These are phyloP conservation scores for Orbilia oligospora DNA, from an alignment of 2,329 filamentous ascomycete species.

Conservation along the genomic window DNA sequence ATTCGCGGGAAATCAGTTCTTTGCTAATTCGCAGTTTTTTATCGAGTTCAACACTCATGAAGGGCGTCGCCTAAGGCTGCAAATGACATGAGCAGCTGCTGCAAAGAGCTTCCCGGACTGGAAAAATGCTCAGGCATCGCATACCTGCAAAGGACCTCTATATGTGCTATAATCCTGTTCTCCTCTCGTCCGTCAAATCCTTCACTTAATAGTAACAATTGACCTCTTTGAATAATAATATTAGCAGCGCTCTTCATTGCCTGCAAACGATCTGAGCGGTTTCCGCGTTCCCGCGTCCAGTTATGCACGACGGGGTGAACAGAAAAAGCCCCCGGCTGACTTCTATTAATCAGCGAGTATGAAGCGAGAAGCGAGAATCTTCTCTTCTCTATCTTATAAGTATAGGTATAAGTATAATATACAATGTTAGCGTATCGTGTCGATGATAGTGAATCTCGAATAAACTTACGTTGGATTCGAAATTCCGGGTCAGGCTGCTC, in stretches of 20 bases:
- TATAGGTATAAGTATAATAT: no score
- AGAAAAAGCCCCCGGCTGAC: neutral
- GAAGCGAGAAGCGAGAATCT: slow-evolving; percentile 29
- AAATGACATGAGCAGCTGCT: no score
- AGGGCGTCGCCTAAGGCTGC: no score
- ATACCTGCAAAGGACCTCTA: neutral
- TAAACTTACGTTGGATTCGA: slow-evolving; percentile 24
- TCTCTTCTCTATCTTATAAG: slow-evolving; percentile 32
- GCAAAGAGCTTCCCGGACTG: no score
- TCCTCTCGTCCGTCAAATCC: slow-evolving; percentile 2
- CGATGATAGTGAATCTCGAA: neutral
- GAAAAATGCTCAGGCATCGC: no score
- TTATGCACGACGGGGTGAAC: slow-evolving; percentile 60
- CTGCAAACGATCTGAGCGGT: neutral
- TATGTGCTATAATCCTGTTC: slow-evolving; percentile 4
- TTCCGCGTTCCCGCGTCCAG: slow-evolving; percentile 52
- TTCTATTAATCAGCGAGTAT: slow-evolving; percentile 21
- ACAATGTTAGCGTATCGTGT: neutral
- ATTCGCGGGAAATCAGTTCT: no score
- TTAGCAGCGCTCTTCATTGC: neutral
- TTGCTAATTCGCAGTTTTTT: no score
- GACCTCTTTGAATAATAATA: neutral
- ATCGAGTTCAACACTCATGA: no score
- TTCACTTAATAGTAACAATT: neutral
- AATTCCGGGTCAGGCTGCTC: neutral